Evolutionary conservation across 306 rosid species (phyloP).

Genomic region (Mimosa pudica): DNA sequence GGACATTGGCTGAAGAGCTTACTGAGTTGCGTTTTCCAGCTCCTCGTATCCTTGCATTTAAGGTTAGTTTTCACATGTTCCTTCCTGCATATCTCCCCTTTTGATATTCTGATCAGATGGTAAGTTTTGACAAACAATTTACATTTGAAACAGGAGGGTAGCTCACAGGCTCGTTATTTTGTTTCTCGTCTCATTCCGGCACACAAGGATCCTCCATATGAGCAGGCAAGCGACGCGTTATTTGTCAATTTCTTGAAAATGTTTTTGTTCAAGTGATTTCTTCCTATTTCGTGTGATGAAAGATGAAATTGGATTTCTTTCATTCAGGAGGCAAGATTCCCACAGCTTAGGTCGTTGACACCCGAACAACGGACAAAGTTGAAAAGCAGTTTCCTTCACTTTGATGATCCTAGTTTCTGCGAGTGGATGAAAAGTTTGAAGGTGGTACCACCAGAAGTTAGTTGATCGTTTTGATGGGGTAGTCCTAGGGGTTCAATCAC

Average conservation of each 20-base stretch:
- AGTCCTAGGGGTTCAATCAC: conserved; percentile 33
- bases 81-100: background rate
- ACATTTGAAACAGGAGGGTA: conserved; percentile 82
- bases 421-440: conserved; percentile 93
- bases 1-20: conserved; percentile 96
- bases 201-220: conserved; percentile 99
- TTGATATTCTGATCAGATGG: conserved; percentile 26
- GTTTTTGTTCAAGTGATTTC: conserved; percentile 10
- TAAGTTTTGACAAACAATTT: conserved; percentile 30
- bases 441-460: conserved; percentile 87
- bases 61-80: conserved; percentile 48
- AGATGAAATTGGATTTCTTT: conserved; percentile 30
- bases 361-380: conserved; percentile 79
- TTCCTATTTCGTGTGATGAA: background rate
- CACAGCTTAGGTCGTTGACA: conserved; percentile 73
- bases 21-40: conserved; percentile 94
- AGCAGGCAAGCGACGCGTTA: conserved; percentile 67
- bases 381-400: conserved; percentile 88
- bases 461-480: conserved; percentile 36
- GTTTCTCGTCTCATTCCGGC: conserved; percentile 95
- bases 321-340: conserved; percentile 95
- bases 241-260: background rate
- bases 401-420: conserved; percentile 91
- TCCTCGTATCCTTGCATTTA: conserved; percentile 93
- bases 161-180: conserved; percentile 94